Conservation (phyloP, 176 grass and related monocot genomes). For the Tillandsia leiboldiana region DNA sequence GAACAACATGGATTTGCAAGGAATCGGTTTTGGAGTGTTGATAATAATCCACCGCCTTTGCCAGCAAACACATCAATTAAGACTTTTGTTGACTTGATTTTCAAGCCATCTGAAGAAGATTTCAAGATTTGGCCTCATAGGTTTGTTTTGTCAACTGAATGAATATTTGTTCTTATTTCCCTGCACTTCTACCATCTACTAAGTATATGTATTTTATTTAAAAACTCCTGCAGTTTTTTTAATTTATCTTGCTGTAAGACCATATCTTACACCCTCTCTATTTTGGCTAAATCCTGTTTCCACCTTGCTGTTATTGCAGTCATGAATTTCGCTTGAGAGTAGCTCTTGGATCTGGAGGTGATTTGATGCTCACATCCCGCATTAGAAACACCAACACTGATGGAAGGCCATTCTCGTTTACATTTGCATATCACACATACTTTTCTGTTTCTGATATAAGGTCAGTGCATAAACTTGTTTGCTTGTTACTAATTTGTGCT, state of each 20-base stretch:
- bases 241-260: constrained; percentile 17
- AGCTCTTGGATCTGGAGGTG: constrained; percentile 62
- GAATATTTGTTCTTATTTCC: not conserved
- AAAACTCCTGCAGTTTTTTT: not conserved
- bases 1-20: constrained; percentile 81
- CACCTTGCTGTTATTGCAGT: constrained; percentile 23
- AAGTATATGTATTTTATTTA: not conserved
- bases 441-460: constrained; percentile 75
- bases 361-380: constrained; percentile 67
- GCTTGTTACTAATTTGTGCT: not conserved
- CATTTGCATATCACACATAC: constrained; percentile 80
- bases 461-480: constrained; percentile 10
- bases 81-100: constrained; percentile 66
- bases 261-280: constrained; percentile 9
- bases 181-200: not conserved
- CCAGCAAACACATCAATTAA: constrained; percentile 48
- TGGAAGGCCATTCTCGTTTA: constrained; percentile 73
- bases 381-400: constrained; percentile 73
- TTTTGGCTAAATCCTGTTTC: constrained; percentile 11
- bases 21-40: constrained; percentile 56
- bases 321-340: constrained; percentile 76
- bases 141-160: constrained; percentile 16
- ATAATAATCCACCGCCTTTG: constrained; percentile 59
- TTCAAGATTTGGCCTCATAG: constrained; percentile 80
- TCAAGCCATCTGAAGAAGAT: constrained; percentile 74